Percentiles rank a stretch among this genome's conserved stretches.
phyloP scores from a whole-genome alignment of 306 rosid species.

The Vigna hirtella region DNA sequence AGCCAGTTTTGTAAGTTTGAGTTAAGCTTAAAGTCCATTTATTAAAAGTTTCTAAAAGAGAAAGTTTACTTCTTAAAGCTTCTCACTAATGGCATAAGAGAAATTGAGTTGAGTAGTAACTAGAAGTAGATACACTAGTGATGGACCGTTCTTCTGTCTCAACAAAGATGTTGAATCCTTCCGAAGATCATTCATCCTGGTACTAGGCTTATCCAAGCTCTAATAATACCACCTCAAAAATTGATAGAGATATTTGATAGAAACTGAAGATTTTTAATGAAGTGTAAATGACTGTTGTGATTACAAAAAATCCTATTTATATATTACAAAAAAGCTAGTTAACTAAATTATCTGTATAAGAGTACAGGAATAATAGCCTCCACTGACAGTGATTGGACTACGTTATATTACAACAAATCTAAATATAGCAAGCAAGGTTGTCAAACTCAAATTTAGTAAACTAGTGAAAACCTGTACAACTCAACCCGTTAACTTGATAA shows the following conservation, averaged over 20 bases:
- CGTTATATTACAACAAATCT: constrained; percentile 1
- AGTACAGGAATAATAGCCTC: not conserved
- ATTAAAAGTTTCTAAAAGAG: too few relatives aligned
- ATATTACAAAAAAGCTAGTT: not conserved
- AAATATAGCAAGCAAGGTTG: constrained; percentile 12
- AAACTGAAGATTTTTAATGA: not conserved
- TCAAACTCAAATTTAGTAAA: too few relatives aligned
- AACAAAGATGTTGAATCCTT: too few relatives aligned
- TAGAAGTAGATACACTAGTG: too few relatives aligned
- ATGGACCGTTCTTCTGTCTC: too few relatives aligned
- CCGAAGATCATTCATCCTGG: not conserved
- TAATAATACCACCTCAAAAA: not conserved
- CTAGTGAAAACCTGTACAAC: too few relatives aligned
- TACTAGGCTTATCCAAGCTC: not conserved
- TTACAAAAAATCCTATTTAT: not conserved
- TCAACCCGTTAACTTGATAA: too few relatives aligned
- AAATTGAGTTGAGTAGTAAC: too few relatives aligned
- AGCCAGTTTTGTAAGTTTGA: too few relatives aligned
- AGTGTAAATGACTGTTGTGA: not conserved
- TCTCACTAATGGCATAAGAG: too few relatives aligned
- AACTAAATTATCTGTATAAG: not conserved
- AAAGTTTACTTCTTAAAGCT: too few relatives aligned
- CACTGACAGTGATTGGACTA: not conserved
- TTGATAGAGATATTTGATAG: not conserved
- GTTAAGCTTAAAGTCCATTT: too few relatives aligned